Evolutionary conservation across 192 early-diverging fungal species (phyloP), one percentile per base, ranked within the genome.

Genomic region (Podila horticola): DNA sequence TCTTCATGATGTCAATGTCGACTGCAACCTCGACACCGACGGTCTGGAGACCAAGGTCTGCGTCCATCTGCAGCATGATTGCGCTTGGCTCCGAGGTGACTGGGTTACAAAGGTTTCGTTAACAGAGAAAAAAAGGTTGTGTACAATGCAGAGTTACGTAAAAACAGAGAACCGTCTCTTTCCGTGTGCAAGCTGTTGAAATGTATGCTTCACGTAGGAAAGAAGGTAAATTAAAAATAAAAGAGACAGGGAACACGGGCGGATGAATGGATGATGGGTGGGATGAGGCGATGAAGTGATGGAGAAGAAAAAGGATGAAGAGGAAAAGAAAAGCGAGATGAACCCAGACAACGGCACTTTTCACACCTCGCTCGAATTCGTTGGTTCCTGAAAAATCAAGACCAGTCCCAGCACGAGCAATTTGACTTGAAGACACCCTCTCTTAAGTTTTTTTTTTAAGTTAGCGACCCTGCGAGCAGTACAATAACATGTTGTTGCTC

Each of bases 1-100:
- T 81, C 62, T 73, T 81, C 66, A 81, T 58, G 5, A 69, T 45
- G 38, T 81, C 77, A 48, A 81, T 58, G 63, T 81, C 77, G 49
- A 81, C 71, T 12, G 51, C 71, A 15, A 73, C 67, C 26, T 72
- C 71, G n/a, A 64, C 66, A 22, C 77, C 67, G 62, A 81, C 77
- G 19, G 11, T 64, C 24, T 72, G 71, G 73, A 81, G 66, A 60
- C 71, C 71, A 55, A 72, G 58, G 41, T 81, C 77, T 31, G 69
- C 77, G 50, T 81, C 77, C 77, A 81, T 73, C 49, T 71, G 69
- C 62, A 73, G 63, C 66, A 79, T 79, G 17, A 10, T 52, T 55
- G 24, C 34, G 31, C n/a, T n/a, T 59, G 26, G 58, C 52, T 62
- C 34, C 59, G 52, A 9, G 5, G 28, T 52, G 28, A 45, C 15